Evolutionary conservation across 495 filamentous ascomycete species (phyloP), one percentile per base, ranked within the genome.

Genomic region (Neurospora discreta): DNA sequence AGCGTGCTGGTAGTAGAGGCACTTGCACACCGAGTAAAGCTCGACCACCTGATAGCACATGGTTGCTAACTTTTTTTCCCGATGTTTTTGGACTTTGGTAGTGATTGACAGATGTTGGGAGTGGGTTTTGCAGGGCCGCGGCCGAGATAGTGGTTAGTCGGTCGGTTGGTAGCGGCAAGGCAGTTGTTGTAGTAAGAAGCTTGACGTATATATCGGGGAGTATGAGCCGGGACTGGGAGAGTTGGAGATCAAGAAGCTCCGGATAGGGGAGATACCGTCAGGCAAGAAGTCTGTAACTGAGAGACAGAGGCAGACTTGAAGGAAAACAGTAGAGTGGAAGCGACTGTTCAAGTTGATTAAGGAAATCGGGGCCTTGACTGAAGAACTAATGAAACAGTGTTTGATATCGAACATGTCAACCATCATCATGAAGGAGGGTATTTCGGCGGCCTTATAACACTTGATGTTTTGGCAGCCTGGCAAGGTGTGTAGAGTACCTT

Each of bases 11-110:
- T 92, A 92, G 83, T 95, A 95, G 76, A 93, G 81, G 79, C 92
- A 95, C 71, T 88, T 84, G 86, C 92, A 95, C 71, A 90, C 92
- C 8, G 91, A 87, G 81, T 90, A 95, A 41, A 89, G 88, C 79
- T 94, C 91, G 76, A 92, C 82, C 72, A 93, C 80, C 79, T 90
- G 85, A 78, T 89, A 89, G 78, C 91, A 94, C 91, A 94, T 93
- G 60, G 69, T 23, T 30, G 20, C n/a, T 26, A 70, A 70, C 46
- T 23, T 70, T 23, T 70, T 70, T 42, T 42, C 39, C 30, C 69
- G 18, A 5, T 36, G n/a, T 38, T 30, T 46, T 10, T 44, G 13
- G 23, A 70, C n/a, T 6, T 65, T 30, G 18, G 52, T 65, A 33
- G 26, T 65, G 52, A 15, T 33, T 36, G 52, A 9, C 33, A 18